Percentiles rank a stretch among this genome's conserved stretches.
phyloP scores from a whole-genome alignment of 768 basidiomycete genomes.

The Nidularia pulvinata region DNA sequence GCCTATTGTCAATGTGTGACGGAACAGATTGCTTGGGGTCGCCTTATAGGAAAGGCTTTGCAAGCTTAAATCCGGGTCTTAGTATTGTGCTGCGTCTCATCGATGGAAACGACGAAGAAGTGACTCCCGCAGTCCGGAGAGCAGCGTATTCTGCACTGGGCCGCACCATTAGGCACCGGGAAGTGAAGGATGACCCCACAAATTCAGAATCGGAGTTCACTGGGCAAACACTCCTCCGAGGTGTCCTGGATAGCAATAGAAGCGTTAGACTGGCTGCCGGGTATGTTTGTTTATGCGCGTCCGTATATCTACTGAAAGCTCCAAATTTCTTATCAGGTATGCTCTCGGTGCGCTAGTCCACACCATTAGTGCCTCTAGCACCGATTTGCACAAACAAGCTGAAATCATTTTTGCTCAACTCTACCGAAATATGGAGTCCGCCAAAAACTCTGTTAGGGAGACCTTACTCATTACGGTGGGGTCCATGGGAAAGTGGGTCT shows the following conservation, averaged over 20 bases:
- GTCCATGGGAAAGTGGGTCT: conserved; percentile 46
- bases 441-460: conserved; percentile 54
- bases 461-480: conserved; percentile 65
- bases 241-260: conserved; percentile 54
- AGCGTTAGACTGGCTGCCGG: conserved; percentile 67
- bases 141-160: conserved; percentile 37
- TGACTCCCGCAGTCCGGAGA: conserved; percentile 44
- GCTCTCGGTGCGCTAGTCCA: no score
- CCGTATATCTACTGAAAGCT: no score
- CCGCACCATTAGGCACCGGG: conserved; percentile 41
- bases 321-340: no score
- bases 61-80: conserved; percentile 30
- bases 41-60: conserved; percentile 14
- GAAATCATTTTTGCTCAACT: conserved; percentile 44
- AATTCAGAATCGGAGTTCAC: conserved; percentile 23
- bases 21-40: conserved; percentile 21
- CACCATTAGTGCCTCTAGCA: conserved; percentile 24
- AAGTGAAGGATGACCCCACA: conserved; percentile 18
- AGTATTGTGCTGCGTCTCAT: conserved; percentile 37
- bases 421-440: conserved; percentile 43
- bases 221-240: conserved; percentile 39
- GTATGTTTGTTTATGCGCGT: conserved; percentile 43
- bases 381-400: conserved; percentile 26
- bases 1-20: conserved; percentile 34
- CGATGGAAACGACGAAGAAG: conserved; percentile 44